A percentile compares a stretch with the other conserved stretches of the same genome.
Evolutionary conservation across 1,284 basidiomycete species (phyloP).

Genomic region (Puccinia horiana): DNA sequence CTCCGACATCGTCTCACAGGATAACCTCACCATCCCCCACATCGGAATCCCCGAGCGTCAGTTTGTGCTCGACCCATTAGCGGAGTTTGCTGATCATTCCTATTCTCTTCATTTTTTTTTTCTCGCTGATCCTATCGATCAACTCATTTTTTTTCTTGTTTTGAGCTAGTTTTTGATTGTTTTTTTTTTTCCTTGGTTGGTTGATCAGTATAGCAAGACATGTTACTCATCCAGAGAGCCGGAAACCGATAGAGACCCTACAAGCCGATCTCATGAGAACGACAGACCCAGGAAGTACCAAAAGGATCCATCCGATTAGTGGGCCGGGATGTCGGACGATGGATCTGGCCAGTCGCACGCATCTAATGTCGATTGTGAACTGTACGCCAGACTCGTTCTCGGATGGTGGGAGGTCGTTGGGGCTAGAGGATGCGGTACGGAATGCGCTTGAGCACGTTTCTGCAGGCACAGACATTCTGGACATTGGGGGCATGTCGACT

Average conservation of each 20-base stretch:
- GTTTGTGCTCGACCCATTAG: slow-evolving; percentile 84
- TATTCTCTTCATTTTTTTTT: not conserved
- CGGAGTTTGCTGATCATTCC: slow-evolving; percentile 62
- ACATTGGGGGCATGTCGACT: slow-evolving; percentile 92
- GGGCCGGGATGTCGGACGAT: slow-evolving; percentile 56
- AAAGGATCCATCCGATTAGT: slow-evolving; percentile 60
- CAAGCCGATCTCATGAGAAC: not conserved
- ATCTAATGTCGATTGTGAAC: slow-evolving; percentile 92
- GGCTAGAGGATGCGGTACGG: not conserved
- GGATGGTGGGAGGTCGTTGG: slow-evolving; percentile 71
- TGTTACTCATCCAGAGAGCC: slow-evolving; percentile 14
- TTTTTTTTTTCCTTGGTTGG: not conserved
- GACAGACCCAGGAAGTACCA: not conserved
- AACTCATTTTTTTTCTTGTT: not conserved
- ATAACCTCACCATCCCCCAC: slow-evolving; percentile 77
- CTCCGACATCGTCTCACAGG: slow-evolving; percentile 67
- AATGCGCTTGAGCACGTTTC: slow-evolving; percentile 54
- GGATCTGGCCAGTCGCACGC: slow-evolving; percentile 61
- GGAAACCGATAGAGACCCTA: not conserved
- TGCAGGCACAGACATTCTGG: slow-evolving; percentile 74
- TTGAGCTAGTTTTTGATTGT: not conserved
- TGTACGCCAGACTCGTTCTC: slow-evolving; percentile 97
- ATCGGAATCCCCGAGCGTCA: slow-evolving; percentile 77
- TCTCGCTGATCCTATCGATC: not conserved
- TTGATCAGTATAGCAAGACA: slow-evolving; percentile 27